These are phyloP conservation scores for Biscutella laevigata DNA, from an alignment of 441 rosid genomes.

Conservation along the genomic window DNA sequence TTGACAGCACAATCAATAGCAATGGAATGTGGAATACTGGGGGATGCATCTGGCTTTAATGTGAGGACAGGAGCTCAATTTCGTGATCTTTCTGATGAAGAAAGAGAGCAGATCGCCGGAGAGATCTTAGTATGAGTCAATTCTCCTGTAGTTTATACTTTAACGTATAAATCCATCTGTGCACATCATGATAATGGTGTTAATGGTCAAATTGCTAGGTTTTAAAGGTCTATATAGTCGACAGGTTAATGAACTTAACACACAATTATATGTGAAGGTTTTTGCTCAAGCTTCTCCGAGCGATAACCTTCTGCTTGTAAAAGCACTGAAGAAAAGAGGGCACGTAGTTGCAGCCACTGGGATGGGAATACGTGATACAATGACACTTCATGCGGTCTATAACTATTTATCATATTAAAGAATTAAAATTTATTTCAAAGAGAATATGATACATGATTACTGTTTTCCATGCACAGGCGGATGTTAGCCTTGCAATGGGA, in stretches of 20 bases:
- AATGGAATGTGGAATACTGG: conserved; percentile 67
- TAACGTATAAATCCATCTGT: neutral
- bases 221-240: neutral
- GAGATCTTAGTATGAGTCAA: conserved; percentile 43
- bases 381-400: conserved; percentile 63
- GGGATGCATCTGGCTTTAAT: conserved; percentile 29
- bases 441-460: conserved; percentile 9
- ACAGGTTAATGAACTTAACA: neutral
- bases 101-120: conserved; percentile 47
- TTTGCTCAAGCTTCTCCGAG: conserved; percentile 62
- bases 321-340: conserved; percentile 57
- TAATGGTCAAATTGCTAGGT: neutral
- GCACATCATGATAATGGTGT: neutral
- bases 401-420: neutral
- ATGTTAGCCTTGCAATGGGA: conserved; percentile 88
- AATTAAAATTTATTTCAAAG: neutral
- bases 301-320: conserved; percentile 69
- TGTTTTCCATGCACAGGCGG: conserved; percentile 47
- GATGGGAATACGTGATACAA: conserved; percentile 81
- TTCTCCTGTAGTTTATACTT: neutral
- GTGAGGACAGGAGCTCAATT: conserved; percentile 60
- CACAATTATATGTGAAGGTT: conserved; percentile 39
- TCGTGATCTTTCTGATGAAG: conserved; percentile 42
- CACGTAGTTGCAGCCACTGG: conserved; percentile 86
- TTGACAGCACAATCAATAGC: conserved; percentile 79